Conservation (phyloP, 2,329 filamentous ascomycete genomes). For the Epichloe amarillans region DNA sequence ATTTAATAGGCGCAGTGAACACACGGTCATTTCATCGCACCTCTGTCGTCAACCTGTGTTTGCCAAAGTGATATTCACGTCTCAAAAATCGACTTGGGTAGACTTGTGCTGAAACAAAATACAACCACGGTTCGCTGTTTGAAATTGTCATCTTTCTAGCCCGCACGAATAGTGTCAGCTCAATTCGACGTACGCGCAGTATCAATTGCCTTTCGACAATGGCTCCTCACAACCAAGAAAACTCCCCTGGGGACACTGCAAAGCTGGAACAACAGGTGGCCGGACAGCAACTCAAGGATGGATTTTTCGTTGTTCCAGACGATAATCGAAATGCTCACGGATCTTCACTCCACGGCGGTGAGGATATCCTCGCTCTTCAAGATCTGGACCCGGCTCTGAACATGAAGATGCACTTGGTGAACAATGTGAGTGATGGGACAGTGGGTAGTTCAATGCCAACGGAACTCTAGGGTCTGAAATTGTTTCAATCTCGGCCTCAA, state of each 20-base stretch:
- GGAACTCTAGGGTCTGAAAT: background rate
- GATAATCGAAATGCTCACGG: conserved; percentile 8
- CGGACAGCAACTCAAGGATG: background rate
- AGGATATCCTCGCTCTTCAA: conserved; percentile 43
- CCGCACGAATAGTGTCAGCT: background rate
- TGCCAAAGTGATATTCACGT: background rate
- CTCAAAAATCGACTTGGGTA: background rate
- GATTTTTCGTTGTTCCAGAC: background rate
- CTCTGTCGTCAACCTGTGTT: background rate
- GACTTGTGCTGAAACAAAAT: background rate
- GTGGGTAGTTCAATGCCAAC: background rate
- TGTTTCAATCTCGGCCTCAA: background rate
- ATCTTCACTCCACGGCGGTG: conserved; percentile 13
- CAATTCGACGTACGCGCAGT: background rate
- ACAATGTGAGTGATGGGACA: conserved; percentile 37
- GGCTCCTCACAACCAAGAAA: background rate
- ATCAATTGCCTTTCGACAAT: background rate
- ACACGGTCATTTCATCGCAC: background rate
- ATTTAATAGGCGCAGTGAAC: background rate
- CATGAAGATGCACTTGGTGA: conserved; percentile 56
- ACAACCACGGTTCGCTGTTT: background rate
- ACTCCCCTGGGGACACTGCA: conserved; percentile 3
- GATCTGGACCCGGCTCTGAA: conserved; percentile 48
- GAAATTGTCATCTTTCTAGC: background rate
- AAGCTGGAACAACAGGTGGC: conserved; percentile 8